Conservation (phyloP, 2,329 filamentous ascomycete species). For the Drechmeria coniospora region DNA sequence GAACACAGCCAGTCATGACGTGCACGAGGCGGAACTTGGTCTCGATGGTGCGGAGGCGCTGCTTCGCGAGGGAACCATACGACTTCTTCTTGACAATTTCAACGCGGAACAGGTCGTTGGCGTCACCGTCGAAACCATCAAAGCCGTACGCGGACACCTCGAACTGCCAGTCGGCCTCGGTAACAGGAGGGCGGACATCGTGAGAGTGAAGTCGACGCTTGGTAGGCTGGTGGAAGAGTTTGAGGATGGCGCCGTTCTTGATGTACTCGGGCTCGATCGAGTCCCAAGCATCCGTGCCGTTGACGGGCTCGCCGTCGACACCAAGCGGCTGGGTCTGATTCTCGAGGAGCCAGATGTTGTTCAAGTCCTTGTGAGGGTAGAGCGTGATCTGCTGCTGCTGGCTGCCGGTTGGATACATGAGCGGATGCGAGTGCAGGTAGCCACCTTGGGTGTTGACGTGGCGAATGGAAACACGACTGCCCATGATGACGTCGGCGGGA, state of each 20-base stretch:
- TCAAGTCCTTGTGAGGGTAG: constrained; percentile 97
- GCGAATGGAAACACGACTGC: constrained; percentile 71
- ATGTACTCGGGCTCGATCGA: constrained; percentile 52
- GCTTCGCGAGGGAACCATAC: constrained; percentile 61
- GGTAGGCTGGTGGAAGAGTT: constrained; percentile 70
- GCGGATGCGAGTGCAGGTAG: constrained; percentile 88
- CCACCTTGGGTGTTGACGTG: constrained; percentile 97
- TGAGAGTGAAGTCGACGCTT: constrained; percentile 90
- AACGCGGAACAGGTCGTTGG: constrained; percentile 87
- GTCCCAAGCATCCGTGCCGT: constrained; percentile 77
- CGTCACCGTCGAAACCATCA: constrained; percentile 90
- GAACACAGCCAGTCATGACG: constrained; percentile 86
- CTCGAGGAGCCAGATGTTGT: constrained; percentile 88
- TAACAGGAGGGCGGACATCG: constrained; percentile 75
- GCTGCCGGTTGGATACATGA: constrained; percentile 96
- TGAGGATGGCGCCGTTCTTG: constrained; percentile 64
- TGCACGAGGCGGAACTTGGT: constrained; percentile 93
- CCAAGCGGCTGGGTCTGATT: constrained; percentile 88
- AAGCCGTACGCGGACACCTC: constrained; percentile 96
- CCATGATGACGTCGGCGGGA: constrained; percentile 78
- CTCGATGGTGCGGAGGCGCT: constrained; percentile 80
- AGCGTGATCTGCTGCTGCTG: constrained; percentile 98
- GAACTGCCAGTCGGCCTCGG: constrained; percentile 85
- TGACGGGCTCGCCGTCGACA: constrained; percentile 58
- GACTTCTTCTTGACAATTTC: constrained; percentile 91